These are phyloP conservation scores for Ophiostoma piceae DNA, from an alignment of 2,329 filamentous ascomycete genomes.

Conservation along the genomic window DNA sequence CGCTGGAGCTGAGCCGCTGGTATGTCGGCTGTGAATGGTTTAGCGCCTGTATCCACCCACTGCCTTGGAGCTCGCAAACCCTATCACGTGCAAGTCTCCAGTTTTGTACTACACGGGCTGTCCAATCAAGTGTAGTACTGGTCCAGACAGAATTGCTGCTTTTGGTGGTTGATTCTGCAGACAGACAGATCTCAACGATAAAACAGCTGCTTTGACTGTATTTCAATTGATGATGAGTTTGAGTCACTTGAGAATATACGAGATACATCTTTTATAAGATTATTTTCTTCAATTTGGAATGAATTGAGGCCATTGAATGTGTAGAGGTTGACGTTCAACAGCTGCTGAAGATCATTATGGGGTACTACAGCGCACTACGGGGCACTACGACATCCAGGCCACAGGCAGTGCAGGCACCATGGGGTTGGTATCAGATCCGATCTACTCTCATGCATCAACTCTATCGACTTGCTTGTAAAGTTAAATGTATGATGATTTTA, in stretches of 20 bases:
- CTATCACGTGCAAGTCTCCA: conserved; percentile 26
- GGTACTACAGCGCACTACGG: neutral
- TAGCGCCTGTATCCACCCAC: neutral
- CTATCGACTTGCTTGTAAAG: too few relatives aligned
- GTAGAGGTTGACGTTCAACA: neutral
- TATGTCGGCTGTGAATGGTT: neutral
- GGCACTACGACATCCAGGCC: too few relatives aligned
- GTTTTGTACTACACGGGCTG: neutral
- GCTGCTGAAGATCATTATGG: neutral
- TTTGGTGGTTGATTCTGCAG: neutral
- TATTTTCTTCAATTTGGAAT: too few relatives aligned
- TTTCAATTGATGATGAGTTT: too few relatives aligned
- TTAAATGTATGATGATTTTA: neutral
- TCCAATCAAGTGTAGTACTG: neutral
- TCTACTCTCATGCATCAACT: neutral
- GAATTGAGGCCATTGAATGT: neutral
- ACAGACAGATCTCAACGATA: too few relatives aligned
- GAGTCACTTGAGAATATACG: too few relatives aligned
- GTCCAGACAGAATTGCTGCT: neutral
- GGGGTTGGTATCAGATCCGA: neutral
- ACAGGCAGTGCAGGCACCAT: neutral
- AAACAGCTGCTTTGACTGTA: too few relatives aligned
- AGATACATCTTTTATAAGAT: too few relatives aligned
- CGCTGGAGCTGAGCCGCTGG: neutral
- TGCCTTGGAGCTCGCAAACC: conserved; percentile 18